Evolutionary conservation across 1,139 yeast species (phyloP), one percentile per base, ranked within the genome.

Genomic region (Protomyces macrosporus): DNA sequence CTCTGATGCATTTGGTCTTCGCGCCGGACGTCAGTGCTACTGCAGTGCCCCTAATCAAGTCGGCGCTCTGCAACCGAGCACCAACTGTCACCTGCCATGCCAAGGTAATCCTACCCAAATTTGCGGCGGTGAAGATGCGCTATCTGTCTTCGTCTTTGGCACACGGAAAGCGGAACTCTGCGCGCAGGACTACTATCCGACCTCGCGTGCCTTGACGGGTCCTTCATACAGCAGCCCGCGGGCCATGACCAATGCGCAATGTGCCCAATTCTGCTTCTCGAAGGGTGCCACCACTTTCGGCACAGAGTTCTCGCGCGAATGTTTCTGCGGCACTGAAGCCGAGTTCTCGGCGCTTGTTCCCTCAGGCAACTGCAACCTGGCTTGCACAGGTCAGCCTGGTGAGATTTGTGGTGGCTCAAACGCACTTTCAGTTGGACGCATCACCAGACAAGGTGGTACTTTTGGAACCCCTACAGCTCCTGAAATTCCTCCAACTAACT

Each of bases 41-140:
- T 36, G 39, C 39, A 36, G 39, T 36, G 39, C 39, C 12, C 39
- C 39, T 36, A 12, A 12, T 36, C 39, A 36, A 36, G 39, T 36
- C 12, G 39, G 12, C 12, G 39, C 12, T 12, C 39, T 36, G 9
- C 39, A 36, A 36, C 39, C 12, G 9, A 36, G 39, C 39, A 34
- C 57, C 3, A 34, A 30, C 16, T 54, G 57, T 45, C 23, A 33
- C n/a, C 4, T 34, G 30, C 23, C 57, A 6, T 54, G 57, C 33
- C 57, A 54, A 16, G 57, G 48, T 3, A 32, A 54, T 34, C 51
- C 57, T 9, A 16, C 32, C 1, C 42, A 55, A 51, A 55, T 45
- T n/a, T 55, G 59, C 37, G 59, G 59, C 12, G 59, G 59, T 4
- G 14, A 35, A 42, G 42, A 55, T 40, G 48, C 59, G 3, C 23